Conservation (phyloP, 495 filamentous ascomycete species). For the Recurvomyces mirabilis region DNA sequence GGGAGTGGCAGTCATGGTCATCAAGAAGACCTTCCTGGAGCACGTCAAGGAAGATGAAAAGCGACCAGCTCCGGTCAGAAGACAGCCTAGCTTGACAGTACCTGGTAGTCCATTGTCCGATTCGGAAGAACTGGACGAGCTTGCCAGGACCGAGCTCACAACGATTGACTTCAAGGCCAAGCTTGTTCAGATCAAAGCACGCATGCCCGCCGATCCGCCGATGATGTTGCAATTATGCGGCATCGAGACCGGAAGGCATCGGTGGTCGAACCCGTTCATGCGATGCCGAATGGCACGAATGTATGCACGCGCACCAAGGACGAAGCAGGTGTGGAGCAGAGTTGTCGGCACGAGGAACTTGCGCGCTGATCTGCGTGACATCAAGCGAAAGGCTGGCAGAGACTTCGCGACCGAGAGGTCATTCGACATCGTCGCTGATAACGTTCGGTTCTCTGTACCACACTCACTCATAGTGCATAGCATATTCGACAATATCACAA, state of each 20-base stretch:
- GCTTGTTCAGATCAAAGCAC: conserved; percentile 77
- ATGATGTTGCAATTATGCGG: conserved; percentile 83
- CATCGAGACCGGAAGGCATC: conserved; percentile 68
- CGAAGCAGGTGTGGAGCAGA: conserved; percentile 73
- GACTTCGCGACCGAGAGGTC: conserved; percentile 61
- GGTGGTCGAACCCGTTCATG: conserved; percentile 71
- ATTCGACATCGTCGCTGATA: conserved; percentile 74
- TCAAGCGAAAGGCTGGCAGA: conserved; percentile 52
- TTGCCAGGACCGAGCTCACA: conserved; percentile 48
- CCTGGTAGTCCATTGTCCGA: background rate
- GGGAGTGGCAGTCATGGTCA: conserved; percentile 63
- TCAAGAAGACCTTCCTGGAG: conserved; percentile 58
- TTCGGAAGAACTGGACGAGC: conserved; percentile 13
- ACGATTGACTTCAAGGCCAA: conserved; percentile 67
- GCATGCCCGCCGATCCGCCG: conserved; percentile 73
- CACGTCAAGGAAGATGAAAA: conserved; percentile 1
- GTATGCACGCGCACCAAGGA: conserved; percentile 73
- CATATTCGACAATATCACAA: conserved; percentile 84
- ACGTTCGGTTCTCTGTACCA: conserved; percentile 80
- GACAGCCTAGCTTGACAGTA: conserved; percentile 1
- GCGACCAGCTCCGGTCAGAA: background rate
- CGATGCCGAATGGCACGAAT: conserved; percentile 64
- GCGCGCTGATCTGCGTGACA: conserved; percentile 67
- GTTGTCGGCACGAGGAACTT: conserved; percentile 71
- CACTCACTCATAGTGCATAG: conserved; percentile 86